Evolutionary conservation across 2,329 filamentous ascomycete species (phyloP).

Genomic region (Talaromyces albobiverticillius): DNA sequence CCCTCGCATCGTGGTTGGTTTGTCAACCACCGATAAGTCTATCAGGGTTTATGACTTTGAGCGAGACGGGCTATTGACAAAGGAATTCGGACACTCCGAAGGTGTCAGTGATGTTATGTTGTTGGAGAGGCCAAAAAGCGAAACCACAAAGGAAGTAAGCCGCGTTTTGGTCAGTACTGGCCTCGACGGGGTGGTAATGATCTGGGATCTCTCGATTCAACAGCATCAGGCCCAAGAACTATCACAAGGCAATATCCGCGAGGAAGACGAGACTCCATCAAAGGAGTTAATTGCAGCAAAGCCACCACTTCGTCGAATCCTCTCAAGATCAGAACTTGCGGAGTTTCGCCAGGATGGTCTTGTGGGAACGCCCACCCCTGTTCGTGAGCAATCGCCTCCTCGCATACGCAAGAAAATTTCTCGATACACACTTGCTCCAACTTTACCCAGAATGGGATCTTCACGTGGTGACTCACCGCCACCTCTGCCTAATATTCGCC

Average conservation of each 20-base stretch:
- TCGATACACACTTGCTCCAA: slow-evolving; percentile 47
- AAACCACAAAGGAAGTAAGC: slow-evolving; percentile 44
- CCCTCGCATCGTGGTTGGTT: slow-evolving; percentile 71
- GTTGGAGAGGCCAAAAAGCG: slow-evolving; percentile 46
- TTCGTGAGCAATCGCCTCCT: slow-evolving; percentile 48
- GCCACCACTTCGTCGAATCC: slow-evolving; percentile 76
- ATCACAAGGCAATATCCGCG: slow-evolving; percentile 23
- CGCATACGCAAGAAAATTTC: slow-evolving; percentile 56
- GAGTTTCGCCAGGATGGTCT: slow-evolving; percentile 64
- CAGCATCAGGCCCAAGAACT: slow-evolving; percentile 31
- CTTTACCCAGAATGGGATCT: slow-evolving; percentile 26
- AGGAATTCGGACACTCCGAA: slow-evolving; percentile 94
- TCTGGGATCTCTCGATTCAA: slow-evolving; percentile 56
- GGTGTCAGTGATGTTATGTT: slow-evolving; percentile 83
- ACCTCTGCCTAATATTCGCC: slow-evolving; percentile 25
- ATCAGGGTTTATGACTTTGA: slow-evolving; percentile 82
- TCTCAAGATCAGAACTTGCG: slow-evolving; percentile 83
- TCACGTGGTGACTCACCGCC: slow-evolving; percentile 31
- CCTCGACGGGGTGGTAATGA: slow-evolving; percentile 78
- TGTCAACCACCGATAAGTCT: slow-evolving; percentile 94
- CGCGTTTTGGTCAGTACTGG: slow-evolving; percentile 67
- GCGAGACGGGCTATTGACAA: slow-evolving; percentile 72
- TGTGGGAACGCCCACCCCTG: slow-evolving; percentile 40
- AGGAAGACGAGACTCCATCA: slow-evolving; percentile 38
- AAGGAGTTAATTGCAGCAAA: slow-evolving; percentile 56